Base-by-base conservation (phyloP, 495 filamentous ascomycete species). In the Stereocaulon alpinum region DNA sequence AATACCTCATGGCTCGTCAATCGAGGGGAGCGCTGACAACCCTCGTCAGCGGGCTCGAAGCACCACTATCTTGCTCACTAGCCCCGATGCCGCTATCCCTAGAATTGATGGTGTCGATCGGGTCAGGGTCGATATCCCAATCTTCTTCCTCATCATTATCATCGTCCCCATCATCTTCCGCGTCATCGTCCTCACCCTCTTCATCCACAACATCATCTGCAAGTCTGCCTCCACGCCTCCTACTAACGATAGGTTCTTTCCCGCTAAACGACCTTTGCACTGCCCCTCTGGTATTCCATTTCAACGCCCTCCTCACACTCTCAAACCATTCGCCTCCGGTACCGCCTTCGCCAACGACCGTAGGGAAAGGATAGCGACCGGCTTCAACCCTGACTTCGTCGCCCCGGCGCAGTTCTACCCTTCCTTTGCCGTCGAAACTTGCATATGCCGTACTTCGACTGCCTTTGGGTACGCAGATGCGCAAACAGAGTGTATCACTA, bases 301-400 rank as follows among this genome's bases (percentile, higher is more conserved):
- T 80, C 59, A 98, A 78, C 1, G 93, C 95, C 43, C 91, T 80
- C 50, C 85, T 85, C 24, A 98, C 87, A 66, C 87, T 92, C 68
- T 95, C 85, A 73, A 98, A 96, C 93, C 93, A 98, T 67, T 97
- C 89, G 10, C 83, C 83, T 51, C 80, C 85, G 30, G 80, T 81
- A 6, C 66, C 66, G 49, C 76, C 76, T 65, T 78, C 74, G 40
- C 86, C 82, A 50, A 92, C 85, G 18, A 97, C 91, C 1, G 91
- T 94, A 0, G 93, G 94, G 75, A 98, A 96, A 0, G 93, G 93
- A 68, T 95, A 98, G 67, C 92, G 88, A 42, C 86, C 90, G 3
- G 92, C 94, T 60, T 90, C 88, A 68, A 98, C 87, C 48, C 89
- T 94, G 64, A 98, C 91, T 66, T 89, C 88, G 72, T 98, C 94